Conservation (phyloP, 108 stramenopile species). For the Chaetoceros muelleri region DNA sequence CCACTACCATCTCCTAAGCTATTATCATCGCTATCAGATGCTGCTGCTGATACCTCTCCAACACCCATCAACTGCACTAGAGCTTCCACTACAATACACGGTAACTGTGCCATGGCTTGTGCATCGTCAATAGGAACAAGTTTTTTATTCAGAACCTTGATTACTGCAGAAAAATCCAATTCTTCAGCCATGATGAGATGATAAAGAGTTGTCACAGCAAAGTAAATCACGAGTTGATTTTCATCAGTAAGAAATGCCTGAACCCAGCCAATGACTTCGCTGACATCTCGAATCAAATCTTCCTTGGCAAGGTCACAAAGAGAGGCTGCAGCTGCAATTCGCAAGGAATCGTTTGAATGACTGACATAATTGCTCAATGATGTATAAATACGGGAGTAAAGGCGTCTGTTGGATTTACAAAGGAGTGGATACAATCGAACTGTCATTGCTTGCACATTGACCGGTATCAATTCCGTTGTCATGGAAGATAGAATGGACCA, state of each 20-base stretch:
- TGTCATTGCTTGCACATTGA: conserved; percentile 28
- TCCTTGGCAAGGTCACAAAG: conserved; percentile 52
- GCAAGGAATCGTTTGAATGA: conserved; percentile 19
- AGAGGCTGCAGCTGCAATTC: conserved; percentile 52
- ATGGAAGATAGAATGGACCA: conserved; percentile 42
- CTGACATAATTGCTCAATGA: conserved; percentile 34
- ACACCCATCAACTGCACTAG: conserved; percentile 45
- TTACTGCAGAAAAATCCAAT: conserved; percentile 59
- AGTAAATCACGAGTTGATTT: conserved; percentile 22
- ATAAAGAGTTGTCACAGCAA: conserved; percentile 37
- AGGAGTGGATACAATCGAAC: conserved; percentile 49
- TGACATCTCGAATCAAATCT: conserved; percentile 51
- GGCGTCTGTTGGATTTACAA: conserved; percentile 43
- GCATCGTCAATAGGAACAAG: conserved; percentile 30
- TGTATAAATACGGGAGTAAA: conserved; percentile 54
- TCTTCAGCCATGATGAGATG: conserved; percentile 50
- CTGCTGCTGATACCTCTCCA: conserved; percentile 32
- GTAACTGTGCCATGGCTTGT: conserved; percentile 20
- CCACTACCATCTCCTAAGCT: conserved; percentile 19
- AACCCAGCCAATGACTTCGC: conserved; percentile 36
- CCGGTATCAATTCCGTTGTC: conserved; percentile 22
- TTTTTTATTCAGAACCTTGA: conserved; percentile 55
- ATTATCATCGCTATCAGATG: conserved; percentile 22
- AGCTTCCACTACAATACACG: conserved; percentile 36
- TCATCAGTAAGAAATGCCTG: conserved; percentile 30